These are phyloP conservation scores for Schwanniomyces occidentalis DNA, from an alignment of 805 yeast species.

Conservation along the genomic window DNA sequence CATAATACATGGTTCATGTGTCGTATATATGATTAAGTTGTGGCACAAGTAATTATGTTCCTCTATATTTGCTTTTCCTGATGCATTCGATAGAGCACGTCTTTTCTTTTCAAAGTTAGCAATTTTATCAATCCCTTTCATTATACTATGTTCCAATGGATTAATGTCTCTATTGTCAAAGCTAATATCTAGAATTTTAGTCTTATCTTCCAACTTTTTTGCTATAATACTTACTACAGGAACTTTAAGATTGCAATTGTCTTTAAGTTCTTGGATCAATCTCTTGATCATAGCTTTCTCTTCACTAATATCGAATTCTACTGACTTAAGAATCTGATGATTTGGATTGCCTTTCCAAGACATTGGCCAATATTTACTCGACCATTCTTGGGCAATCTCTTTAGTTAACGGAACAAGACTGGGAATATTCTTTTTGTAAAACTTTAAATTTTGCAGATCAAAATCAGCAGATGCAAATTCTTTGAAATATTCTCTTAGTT, in stretches of 20 bases:
- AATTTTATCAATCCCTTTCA: conserved; percentile 65
- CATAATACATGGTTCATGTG: conserved; percentile 97
- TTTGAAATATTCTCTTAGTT: conserved; percentile 20
- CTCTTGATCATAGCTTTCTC: conserved; percentile 31
- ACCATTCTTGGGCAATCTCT: conserved; percentile 68
- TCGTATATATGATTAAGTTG: conserved; percentile 74
- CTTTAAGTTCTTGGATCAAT: conserved; percentile 11
- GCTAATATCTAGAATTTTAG: conserved; percentile 33
- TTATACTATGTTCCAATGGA: conserved; percentile 72
- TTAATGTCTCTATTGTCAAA: conserved; percentile 44
- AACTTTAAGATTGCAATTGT: neutral
- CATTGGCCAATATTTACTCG: conserved; percentile 75
- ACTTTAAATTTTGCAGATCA: conserved; percentile 9
- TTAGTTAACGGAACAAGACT: conserved; percentile 65
- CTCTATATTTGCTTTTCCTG: neutral
- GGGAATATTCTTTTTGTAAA: conserved; percentile 48
- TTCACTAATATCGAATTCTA: conserved; percentile 46
- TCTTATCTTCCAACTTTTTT: conserved; percentile 46
- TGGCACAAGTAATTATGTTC: conserved; percentile 65
- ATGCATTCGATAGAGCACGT: conserved; percentile 19
- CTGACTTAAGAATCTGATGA: conserved; percentile 63
- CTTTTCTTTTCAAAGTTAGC: conserved; percentile 54
- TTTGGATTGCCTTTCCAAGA: conserved; percentile 93
- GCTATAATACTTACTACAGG: conserved; percentile 67
- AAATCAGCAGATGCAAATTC: conserved; percentile 9